Conservation (phyloP, 176 grass and related monocot genomes). For the Aechmea fasciata region DNA sequence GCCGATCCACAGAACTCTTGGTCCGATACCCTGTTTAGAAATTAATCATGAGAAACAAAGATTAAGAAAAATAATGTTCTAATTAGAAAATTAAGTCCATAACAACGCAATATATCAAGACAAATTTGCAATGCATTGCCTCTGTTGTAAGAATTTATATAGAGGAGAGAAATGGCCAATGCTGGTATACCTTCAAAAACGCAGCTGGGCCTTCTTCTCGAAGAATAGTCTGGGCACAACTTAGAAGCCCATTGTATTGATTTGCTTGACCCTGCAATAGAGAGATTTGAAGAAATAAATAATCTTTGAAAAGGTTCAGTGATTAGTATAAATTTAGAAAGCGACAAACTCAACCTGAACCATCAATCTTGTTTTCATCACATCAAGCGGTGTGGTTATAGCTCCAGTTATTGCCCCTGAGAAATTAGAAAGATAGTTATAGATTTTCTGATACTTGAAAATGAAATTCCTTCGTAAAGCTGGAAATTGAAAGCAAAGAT, state of each 20-base stretch:
- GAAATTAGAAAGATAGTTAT: neutral
- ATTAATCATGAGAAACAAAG: neutral
- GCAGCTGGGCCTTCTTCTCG: slow-evolving; percentile 67
- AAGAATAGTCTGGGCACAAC: slow-evolving; percentile 72
- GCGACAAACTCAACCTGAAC: slow-evolving; percentile 48
- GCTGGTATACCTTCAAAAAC: slow-evolving; percentile 55
- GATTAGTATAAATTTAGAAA: neutral
- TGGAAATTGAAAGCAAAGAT: too few species aligned
- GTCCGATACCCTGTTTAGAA: slow-evolving; percentile 63
- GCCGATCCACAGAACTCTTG: slow-evolving; percentile 87
- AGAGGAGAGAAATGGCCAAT: neutral
- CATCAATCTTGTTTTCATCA: slow-evolving; percentile 95
- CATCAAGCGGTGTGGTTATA: slow-evolving; percentile 87
- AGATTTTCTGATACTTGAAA: too few species aligned
- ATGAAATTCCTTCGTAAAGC: too few species aligned
- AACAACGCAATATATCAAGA: neutral
- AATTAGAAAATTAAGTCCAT: neutral
- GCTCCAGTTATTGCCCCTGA: slow-evolving; percentile 89
- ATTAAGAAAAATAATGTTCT: neutral
- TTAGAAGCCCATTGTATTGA: slow-evolving; percentile 61
- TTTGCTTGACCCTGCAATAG: slow-evolving; percentile 44
- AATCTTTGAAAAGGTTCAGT: neutral
- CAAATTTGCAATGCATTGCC: neutral
- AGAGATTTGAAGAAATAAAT: neutral
- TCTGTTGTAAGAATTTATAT: neutral